These are phyloP conservation scores for Daldinia childiae DNA, from an alignment of 495 filamentous ascomycete species.

Conservation along the genomic window DNA sequence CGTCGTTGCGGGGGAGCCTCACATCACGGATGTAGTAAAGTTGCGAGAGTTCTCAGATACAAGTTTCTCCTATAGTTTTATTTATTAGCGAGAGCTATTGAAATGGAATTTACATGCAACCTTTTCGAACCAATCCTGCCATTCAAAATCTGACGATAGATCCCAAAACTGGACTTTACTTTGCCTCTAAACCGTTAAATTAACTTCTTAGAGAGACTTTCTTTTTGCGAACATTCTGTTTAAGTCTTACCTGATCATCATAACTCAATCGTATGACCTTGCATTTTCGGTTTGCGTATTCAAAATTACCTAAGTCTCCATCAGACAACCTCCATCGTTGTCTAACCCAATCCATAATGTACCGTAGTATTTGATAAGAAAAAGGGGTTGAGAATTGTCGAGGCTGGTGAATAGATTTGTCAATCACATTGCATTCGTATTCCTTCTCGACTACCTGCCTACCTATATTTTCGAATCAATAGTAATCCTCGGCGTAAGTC, in stretches of 20 bases:
- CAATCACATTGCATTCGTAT: neutral
- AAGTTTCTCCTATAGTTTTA: neutral
- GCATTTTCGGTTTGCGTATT: conserved; percentile 1
- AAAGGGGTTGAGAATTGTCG: neutral
- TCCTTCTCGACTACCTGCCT: no score
- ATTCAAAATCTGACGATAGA: conserved; percentile 1
- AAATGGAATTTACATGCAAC: neutral
- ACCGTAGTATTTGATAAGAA: neutral
- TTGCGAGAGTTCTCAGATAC: neutral
- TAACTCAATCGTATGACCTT: neutral
- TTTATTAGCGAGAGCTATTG: neutral
- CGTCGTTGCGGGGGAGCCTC: neutral
- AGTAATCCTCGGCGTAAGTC: no score
- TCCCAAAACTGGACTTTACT: neutral
- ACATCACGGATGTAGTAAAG: neutral
- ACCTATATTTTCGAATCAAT: no score
- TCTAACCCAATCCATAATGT: neutral
- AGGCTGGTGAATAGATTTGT: neutral
- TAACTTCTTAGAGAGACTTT: neutral
- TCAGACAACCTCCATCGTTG: conserved; percentile 4
- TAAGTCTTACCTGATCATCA: neutral
- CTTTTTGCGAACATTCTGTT: neutral
- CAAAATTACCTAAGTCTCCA: neutral
- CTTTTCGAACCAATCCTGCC: conserved; percentile 1
- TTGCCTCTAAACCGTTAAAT: neutral